Percentiles rank a stretch among this genome's conserved stretches.
phyloP scores from a whole-genome alignment of 768 basidiomycete species.

The Pleurotus djamor region DNA sequence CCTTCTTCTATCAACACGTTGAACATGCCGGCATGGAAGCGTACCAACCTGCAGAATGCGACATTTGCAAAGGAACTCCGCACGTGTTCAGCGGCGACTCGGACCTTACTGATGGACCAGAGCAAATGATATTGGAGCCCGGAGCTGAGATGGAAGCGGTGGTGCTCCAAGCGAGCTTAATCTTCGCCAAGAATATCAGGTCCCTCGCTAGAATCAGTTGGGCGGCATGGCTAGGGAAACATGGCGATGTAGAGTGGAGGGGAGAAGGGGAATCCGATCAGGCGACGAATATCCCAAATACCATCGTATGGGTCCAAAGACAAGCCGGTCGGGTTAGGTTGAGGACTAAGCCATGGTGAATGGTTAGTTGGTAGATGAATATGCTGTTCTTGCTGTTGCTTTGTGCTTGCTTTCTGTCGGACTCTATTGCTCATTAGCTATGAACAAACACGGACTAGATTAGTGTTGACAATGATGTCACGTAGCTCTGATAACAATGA shows the following conservation, averaged over 20 bases:
- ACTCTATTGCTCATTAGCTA: no score
- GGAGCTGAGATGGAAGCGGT: slow-evolving; percentile 30
- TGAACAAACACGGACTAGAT: background rate
- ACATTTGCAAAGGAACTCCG: slow-evolving; percentile 17
- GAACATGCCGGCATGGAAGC: slow-evolving; percentile 28
- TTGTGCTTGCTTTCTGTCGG: no score
- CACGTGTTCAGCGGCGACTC: background rate
- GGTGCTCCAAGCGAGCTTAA: slow-evolving; percentile 46
- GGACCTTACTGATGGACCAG: background rate
- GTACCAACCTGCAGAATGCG: slow-evolving; percentile 33
- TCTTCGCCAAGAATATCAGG: slow-evolving; percentile 42
- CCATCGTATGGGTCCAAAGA: slow-evolving; percentile 40
- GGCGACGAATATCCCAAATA: slow-evolving; percentile 17
- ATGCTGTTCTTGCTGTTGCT: no score
- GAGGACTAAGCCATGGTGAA: slow-evolving; percentile 37
- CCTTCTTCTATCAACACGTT: slow-evolving; percentile 45
- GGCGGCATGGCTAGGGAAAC: slow-evolving; percentile 44
- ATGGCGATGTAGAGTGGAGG: slow-evolving; percentile 10
- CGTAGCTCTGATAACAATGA: background rate
- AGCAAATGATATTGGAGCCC: slow-evolving; percentile 13
- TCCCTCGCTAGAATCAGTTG: slow-evolving; percentile 44
- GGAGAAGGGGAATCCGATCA: slow-evolving; percentile 8
- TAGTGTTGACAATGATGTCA: background rate
- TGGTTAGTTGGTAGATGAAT: background rate
- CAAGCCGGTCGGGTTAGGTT: slow-evolving; percentile 37